Evolutionary conservation across 2,329 filamentous ascomycete species (phyloP), one percentile per base, ranked within the genome.

Genomic region (Verticillium dahliae): DNA sequence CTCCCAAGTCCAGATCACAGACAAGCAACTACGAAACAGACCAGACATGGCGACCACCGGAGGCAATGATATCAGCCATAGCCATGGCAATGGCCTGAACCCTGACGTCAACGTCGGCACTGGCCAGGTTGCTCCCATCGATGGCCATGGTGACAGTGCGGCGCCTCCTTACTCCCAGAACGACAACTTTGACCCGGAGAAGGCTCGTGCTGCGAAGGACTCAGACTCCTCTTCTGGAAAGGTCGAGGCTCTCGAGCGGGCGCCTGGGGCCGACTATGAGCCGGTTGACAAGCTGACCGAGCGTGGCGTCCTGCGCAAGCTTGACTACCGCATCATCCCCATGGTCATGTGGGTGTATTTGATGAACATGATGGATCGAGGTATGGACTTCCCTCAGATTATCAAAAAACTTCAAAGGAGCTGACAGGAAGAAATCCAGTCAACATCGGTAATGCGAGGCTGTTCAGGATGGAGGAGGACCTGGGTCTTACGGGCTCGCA

Each of bases 371-470:
- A 72, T 74, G 70, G 71, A 74, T 62, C 66, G 72, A 72, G 71
- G 72, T 71, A 57, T 15, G 11, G 3, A 9, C n/a, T 41, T 56
- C 35, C 34, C 27, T 31, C 27, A 31, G 27, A 31, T 4, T 31
- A 31, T 31, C 27, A 31, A 31, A 31, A 5, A 4, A 4, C 5
- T 31, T 31, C 27, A 31, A 31, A 34, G 58, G 31, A 10, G 15
- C 52, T 52, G 7, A 68, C 2, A 13, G 27, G 4, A 31, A 31
- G 56, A 41, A 58, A 5, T 27, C 9, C 67, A 74, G 81, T 80
- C 27, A 81, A 84, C 63, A 87, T 86, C 63, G 85, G 86, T 45
- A 89, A 89, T 73, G 86, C 86, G 18, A 77, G 81, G 9, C 75
- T 89, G 1, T 87, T 86, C 65, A 81, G 81, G 1, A 66, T 90